Conservation (phyloP, 78 protist genomes). For the Tieghemostelium lacteum region DNA sequence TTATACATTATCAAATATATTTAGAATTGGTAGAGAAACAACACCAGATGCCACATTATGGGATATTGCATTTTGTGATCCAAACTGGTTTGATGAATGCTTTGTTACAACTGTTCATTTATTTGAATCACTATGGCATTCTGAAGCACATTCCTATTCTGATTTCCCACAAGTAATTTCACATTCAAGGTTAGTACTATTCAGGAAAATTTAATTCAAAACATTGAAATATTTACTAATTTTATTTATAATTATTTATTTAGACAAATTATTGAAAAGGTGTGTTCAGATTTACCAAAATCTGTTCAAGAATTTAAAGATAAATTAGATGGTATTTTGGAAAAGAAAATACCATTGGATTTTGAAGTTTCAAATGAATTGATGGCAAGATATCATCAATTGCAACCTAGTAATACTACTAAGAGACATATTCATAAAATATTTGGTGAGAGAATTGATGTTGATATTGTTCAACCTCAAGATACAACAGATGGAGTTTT, state of each 20-base stretch:
- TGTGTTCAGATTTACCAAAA: conserved; percentile 2
- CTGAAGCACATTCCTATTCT: conserved; percentile 29
- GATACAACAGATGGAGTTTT: not conserved
- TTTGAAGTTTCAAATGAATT: not conserved
- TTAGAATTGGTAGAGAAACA: conserved; percentile 53
- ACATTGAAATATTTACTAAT: not conserved
- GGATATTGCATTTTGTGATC: conserved; percentile 43
- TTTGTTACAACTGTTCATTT: conserved; percentile 39
- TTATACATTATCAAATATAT: conserved; percentile 21
- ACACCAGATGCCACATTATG: conserved; percentile 1
- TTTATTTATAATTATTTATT: not conserved
- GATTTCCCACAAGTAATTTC: conserved; percentile 51
- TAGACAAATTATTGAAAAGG: conserved; percentile 31
- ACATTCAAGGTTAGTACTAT: not conserved
- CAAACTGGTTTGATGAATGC: conserved; percentile 68
- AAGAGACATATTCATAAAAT: conserved; percentile 52
- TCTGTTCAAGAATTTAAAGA: conserved; percentile 8
- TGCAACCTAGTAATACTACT: conserved; percentile 6
- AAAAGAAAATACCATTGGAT: not conserved
- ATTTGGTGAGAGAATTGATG: conserved; percentile 35
- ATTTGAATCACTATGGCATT: conserved; percentile 66
- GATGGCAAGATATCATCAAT: conserved; percentile 18
- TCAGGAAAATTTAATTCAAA: too few species aligned
- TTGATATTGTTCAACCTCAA: conserved; percentile 6
- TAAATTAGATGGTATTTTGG: not conserved